A percentile compares a stretch with the other conserved stretches of the same genome.
These are phyloP conservation scores for Leucoagaricus sp. DNA, from an alignment of 1,284 basidiomycete species.

Conservation along the genomic window DNA sequence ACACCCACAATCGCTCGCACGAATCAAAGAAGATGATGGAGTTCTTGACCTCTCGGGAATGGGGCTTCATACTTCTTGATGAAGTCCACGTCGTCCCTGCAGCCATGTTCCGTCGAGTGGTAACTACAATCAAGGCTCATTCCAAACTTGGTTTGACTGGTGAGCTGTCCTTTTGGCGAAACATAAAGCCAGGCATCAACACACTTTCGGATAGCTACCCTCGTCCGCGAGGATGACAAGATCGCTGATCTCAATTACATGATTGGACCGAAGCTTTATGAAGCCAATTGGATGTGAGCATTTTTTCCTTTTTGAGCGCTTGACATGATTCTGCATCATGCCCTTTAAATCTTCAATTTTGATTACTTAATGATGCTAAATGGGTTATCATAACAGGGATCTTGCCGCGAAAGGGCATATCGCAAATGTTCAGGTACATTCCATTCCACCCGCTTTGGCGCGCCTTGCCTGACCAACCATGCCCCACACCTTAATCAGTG, in stretches of 20 bases:
- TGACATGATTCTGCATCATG: constrained; percentile 14
- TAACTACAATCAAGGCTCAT: constrained; percentile 97
- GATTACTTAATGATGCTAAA: constrained; percentile 12
- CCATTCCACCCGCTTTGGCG: not conserved
- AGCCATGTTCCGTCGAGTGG: constrained; percentile 94
- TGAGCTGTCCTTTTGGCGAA: constrained; percentile 33
- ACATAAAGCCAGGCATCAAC: not conserved
- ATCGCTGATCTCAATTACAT: constrained; percentile 98
- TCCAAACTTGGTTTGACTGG: constrained; percentile 95
- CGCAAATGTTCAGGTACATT: constrained; percentile 91
- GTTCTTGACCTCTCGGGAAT: constrained; percentile 91
- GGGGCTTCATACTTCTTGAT: constrained; percentile 93
- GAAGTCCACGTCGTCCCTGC: constrained; percentile 98
- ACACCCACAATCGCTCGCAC: constrained; percentile 93
- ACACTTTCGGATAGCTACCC: constrained; percentile 64
- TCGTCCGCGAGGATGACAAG: constrained; percentile 99
- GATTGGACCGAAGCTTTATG: constrained; percentile 99
- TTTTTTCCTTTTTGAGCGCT: not conserved
- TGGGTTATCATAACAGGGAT: constrained; percentile 51
- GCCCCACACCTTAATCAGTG: constrained; percentile 53
- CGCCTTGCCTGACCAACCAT: constrained; percentile 3
- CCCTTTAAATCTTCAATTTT: constrained; percentile 11
- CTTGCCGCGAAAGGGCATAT: constrained; percentile 99
- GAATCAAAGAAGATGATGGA: constrained; percentile 99
- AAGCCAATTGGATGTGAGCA: constrained; percentile 96